Percentiles rank a stretch among this genome's conserved stretches.
Evolutionary conservation across 495 filamentous ascomycete genomes (phyloP).

Genomic region (Penicillium taxi): DNA sequence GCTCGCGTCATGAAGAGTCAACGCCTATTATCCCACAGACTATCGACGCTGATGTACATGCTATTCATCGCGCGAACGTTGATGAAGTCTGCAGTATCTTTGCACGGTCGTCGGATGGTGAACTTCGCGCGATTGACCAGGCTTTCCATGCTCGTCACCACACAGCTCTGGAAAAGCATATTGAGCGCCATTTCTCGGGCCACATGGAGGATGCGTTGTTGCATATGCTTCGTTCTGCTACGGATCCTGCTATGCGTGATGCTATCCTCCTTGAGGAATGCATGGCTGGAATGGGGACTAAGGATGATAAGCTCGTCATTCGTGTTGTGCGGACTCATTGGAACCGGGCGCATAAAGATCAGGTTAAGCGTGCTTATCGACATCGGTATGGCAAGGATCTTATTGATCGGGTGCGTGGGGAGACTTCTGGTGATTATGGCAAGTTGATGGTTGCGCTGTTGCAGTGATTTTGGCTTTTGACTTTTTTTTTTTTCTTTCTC

Average conservation of each 20-base stretch:
- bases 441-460: slow-evolving; percentile 41
- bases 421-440: slow-evolving; percentile 84
- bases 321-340: slow-evolving; percentile 72
- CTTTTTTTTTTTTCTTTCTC: not conserved
- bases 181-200: slow-evolving; percentile 75
- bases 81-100: slow-evolving; percentile 70
- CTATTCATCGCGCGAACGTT: slow-evolving; percentile 66
- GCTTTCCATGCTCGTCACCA: slow-evolving; percentile 61
- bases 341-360: slow-evolving; percentile 60
- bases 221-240: slow-evolving; percentile 64
- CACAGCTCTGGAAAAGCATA: slow-evolving; percentile 56
- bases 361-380: slow-evolving; percentile 66
- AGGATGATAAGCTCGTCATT: slow-evolving; percentile 69
- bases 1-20: slow-evolving; percentile 64
- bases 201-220: slow-evolving; percentile 87
- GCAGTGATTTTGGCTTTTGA: slow-evolving; percentile 15
- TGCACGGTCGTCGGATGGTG: slow-evolving; percentile 60
- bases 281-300: slow-evolving; percentile 82
- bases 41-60: slow-evolving; percentile 62
- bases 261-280: slow-evolving; percentile 71
- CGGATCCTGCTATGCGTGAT: slow-evolving; percentile 74
- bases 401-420: slow-evolving; percentile 57
- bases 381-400: slow-evolving; percentile 56
- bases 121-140: slow-evolving; percentile 71
- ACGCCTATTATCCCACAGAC: slow-evolving; percentile 59